Conservation (phyloP, 352 stramenopile species). For the Phytophthora lateralis region DNA sequence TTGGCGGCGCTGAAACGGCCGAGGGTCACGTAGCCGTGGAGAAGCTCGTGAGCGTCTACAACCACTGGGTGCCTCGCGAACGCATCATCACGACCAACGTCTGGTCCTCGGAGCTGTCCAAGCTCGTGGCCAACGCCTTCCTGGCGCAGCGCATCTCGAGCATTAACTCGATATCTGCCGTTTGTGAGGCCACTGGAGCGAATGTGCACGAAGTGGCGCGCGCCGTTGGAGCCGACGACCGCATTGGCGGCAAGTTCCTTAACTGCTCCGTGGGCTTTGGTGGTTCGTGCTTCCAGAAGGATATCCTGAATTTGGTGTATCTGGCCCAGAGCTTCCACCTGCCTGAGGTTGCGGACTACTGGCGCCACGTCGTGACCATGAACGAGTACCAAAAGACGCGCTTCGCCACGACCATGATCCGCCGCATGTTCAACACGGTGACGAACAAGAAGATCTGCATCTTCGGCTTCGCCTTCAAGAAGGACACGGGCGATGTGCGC, state of each 20-base stretch:
- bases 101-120: slow-evolving; percentile 99
- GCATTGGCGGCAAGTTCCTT: slow-evolving; percentile 98
- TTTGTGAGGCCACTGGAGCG: slow-evolving; percentile 98
- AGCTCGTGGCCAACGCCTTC: slow-evolving; percentile 99
- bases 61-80: slow-evolving; percentile 96
- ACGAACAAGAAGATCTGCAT: slow-evolving; percentile 99
- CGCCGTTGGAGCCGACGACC: slow-evolving; percentile 97
- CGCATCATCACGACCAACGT: slow-evolving; percentile 99
- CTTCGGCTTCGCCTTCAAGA: slow-evolving; percentile 99
- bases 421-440: slow-evolving; percentile 99
- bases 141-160: slow-evolving; percentile 99
- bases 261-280: slow-evolving; percentile 99
- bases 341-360: slow-evolving; percentile 98
- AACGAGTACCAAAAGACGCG: slow-evolving; percentile 99
- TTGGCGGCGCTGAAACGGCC: slow-evolving; percentile 95
- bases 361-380: slow-evolving; percentile 98
- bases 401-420: slow-evolving; percentile 98
- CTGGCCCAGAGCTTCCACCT: slow-evolving; percentile 98
- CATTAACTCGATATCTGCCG: slow-evolving; percentile 99
- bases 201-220: slow-evolving; percentile 98
- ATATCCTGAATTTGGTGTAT: slow-evolving; percentile 99
- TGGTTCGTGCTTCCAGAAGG: slow-evolving; percentile 76
- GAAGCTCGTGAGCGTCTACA: slow-evolving; percentile 96
- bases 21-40: slow-evolving; percentile 90
- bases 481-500: slow-evolving; percentile 99